Conservation (phyloP, 2,329 filamentous ascomycete species). For the Aureobasidium sp. region DNA sequence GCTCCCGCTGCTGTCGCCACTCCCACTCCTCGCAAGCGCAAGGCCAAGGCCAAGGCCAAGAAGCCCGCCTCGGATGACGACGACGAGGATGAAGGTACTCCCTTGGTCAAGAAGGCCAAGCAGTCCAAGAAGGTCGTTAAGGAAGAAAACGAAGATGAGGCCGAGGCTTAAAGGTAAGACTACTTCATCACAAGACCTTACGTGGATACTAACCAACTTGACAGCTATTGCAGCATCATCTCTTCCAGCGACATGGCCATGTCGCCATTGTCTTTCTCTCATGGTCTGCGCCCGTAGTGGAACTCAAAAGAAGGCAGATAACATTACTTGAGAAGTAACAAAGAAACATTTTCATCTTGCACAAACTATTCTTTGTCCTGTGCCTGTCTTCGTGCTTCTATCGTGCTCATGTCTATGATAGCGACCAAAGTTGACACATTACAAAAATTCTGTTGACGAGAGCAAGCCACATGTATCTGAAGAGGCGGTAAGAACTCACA, state of each 20-base stretch:
- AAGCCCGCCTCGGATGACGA: neutral
- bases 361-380: neutral
- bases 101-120: neutral
- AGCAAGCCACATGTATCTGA: too few relatives aligned
- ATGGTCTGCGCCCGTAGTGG: neutral
- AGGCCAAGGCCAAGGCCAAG: neutral
- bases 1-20: neutral
- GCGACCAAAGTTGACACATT: too few relatives aligned
- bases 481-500: too few relatives aligned
- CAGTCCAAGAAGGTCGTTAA: neutral
- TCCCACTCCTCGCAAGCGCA: constrained; percentile 11
- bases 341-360: neutral
- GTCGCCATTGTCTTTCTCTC: neutral
- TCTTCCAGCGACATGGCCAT: neutral
- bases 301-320: neutral
- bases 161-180: neutral
- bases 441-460: too few relatives aligned
- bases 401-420: neutral
- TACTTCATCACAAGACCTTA: neutral
- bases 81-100: neutral
- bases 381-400: neutral
- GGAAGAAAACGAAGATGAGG: neutral
- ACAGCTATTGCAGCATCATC: neutral
- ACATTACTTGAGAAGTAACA: neutral
- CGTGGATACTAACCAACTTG: neutral